phyloP scores from a whole-genome alignment of 2,329 filamentous ascomycete genomes.

The Plectosphaerella cucumerina region DNA sequence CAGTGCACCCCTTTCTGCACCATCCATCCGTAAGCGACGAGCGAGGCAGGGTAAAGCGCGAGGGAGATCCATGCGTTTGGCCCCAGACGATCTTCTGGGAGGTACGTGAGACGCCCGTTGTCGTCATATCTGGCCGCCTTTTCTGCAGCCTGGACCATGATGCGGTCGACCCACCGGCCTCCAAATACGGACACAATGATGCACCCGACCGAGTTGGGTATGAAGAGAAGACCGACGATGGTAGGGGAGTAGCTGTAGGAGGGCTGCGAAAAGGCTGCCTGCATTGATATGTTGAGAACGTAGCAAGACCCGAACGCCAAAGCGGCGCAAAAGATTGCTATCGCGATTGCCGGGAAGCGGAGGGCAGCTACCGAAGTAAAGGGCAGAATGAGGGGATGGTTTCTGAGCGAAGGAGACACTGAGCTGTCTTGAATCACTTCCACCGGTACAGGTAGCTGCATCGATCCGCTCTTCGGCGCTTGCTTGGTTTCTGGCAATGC shows the following conservation, averaged over 20 bases:
- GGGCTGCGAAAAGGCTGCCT: neutral
- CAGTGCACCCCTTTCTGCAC: constrained; percentile 19
- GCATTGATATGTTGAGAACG: neutral
- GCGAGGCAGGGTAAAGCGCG: constrained; percentile 6
- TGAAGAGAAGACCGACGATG: neutral
- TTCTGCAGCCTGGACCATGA: neutral
- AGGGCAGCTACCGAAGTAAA: neutral
- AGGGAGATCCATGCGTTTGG: neutral
- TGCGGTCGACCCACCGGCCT: neutral
- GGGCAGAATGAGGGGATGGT: neutral
- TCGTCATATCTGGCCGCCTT: neutral
- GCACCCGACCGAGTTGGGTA: neutral
- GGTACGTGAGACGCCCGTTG: neutral
- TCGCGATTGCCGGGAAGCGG: neutral
- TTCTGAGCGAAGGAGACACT: no score
- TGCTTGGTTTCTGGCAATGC: neutral
- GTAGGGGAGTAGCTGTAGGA: neutral
- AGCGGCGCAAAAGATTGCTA: neutral
- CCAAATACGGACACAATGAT: neutral
- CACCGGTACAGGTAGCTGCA: no score
- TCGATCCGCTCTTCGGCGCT: no score
- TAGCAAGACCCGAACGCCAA: neutral
- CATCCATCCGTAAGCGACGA: constrained; percentile 27
- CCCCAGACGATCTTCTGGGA: neutral
- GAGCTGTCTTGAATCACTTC: no score